A percentile compares a stretch with the other conserved stretches of the same genome.
Evolutionary conservation across 2,329 filamentous ascomycete genomes (phyloP).

Genomic region (Pyricularia grisea): DNA sequence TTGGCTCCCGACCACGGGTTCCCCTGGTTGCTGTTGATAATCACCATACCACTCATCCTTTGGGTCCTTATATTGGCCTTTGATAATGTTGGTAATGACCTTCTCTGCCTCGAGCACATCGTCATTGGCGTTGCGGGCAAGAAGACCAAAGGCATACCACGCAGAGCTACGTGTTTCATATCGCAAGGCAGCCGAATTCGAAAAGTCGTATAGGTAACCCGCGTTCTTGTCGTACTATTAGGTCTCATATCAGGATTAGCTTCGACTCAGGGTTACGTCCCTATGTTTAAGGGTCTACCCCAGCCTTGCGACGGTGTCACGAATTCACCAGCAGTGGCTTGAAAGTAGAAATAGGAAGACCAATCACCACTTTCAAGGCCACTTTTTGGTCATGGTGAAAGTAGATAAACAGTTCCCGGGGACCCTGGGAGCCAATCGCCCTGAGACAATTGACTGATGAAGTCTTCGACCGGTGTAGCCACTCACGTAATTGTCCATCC

Average conservation of each 20-base stretch:
- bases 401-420: not conserved
- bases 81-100: slow-evolving; percentile 44
- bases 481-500: slow-evolving; percentile 3
- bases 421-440: not conserved
- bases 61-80: slow-evolving; percentile 39
- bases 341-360: not conserved
- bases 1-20: slow-evolving; percentile 44
- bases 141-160: slow-evolving; percentile 50
- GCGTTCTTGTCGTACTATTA: slow-evolving; percentile 36
- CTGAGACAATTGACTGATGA: not conserved
- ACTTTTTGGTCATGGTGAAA: not conserved
- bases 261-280: not conserved
- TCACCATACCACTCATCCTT: slow-evolving; percentile 42
- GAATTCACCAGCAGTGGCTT: not conserved
- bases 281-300: not conserved
- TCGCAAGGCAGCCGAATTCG: slow-evolving; percentile 31
- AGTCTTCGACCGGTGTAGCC: not conserved
- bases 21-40: slow-evolving; percentile 45
- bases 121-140: slow-evolving; percentile 41
- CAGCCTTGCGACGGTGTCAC: not conserved
- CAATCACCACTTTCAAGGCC: not conserved
- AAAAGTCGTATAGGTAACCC: slow-evolving; percentile 43
- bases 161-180: slow-evolving; percentile 48
- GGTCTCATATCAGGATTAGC: not conserved
- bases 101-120: slow-evolving; percentile 41